Conservation (phyloP, 768 basidiomycete species). For the Amanita fuliginea region DNA sequence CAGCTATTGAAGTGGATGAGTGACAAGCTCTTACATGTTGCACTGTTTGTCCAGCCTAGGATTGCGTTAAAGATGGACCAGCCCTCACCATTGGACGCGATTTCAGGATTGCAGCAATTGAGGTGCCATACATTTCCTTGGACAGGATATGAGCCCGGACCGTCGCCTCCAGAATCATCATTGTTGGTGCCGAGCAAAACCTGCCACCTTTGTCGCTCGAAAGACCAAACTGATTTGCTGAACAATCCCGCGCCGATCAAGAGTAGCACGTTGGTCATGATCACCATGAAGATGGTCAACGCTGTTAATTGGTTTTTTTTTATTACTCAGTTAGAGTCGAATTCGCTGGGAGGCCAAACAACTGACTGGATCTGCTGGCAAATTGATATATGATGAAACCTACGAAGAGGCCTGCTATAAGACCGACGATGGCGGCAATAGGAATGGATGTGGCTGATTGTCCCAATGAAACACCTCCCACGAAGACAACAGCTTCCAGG, state of each 20-base stretch:
- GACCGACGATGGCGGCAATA: constrained; percentile 78
- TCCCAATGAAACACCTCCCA: constrained; percentile 85
- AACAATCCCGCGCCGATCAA: constrained; percentile 94
- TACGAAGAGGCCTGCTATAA: constrained; percentile 63
- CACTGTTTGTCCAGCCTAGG: constrained; percentile 85
- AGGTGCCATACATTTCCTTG: constrained; percentile 84
- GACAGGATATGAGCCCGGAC: constrained; percentile 79
- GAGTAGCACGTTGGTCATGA: constrained; percentile 86
- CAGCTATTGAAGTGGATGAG: neutral
- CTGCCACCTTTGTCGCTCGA: constrained; percentile 61
- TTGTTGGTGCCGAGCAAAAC: constrained; percentile 60
- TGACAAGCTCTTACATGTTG: constrained; percentile 35
- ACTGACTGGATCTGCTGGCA: constrained; percentile 59
- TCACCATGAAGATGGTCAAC: constrained; percentile 76
- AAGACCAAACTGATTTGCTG: constrained; percentile 63
- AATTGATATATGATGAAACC: constrained; percentile 77
- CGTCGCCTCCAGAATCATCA: constrained; percentile 57
- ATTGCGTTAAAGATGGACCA: constrained; percentile 82
- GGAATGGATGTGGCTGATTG: constrained; percentile 79
- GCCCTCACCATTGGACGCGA: constrained; percentile 36
- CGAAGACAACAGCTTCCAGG: constrained; percentile 87
- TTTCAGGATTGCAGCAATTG: constrained; percentile 64
- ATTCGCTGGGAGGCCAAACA: neutral
- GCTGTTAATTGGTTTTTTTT: too few relatives aligned
- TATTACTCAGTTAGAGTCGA: neutral